Percentiles rank a stretch among this genome's conserved stretches.
Evolutionary conservation across 495 filamentous ascomycete species (phyloP).

Genomic region (Lasiosphaeria hispida): DNA sequence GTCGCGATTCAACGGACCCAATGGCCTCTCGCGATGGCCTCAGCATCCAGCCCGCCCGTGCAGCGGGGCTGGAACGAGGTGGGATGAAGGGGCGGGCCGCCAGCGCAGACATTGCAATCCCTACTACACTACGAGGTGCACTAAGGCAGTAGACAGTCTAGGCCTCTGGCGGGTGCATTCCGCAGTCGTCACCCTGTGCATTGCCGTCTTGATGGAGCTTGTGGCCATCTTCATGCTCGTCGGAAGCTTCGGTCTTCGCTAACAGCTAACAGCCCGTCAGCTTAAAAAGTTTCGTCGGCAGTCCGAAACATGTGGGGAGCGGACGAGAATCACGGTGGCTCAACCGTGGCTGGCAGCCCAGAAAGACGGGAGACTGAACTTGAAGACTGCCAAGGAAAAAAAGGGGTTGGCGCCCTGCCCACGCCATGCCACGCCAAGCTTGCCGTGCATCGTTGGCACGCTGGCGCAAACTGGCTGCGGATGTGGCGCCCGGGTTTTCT

Average conservation of each 20-base stretch:
- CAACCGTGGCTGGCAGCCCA: neutral
- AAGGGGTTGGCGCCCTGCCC: neutral
- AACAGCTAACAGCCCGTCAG: neutral
- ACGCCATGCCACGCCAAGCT: no score
- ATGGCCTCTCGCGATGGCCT: neutral
- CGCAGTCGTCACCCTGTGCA: no score
- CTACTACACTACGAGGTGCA: no score
- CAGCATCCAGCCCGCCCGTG: neutral
- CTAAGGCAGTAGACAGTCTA: no score
- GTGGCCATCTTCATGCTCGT: no score
- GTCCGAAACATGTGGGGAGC: slow-evolving; percentile 2
- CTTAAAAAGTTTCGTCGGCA: neutral
- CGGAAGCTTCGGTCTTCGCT: no score
- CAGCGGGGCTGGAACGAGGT: no score
- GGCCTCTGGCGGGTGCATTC: no score
- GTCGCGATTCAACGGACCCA: neutral
- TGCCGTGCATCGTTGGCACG: no score
- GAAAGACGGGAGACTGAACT: neutral
- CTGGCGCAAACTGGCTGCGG: neutral
- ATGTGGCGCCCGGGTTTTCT: slow-evolving; percentile 8
- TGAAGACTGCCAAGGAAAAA: neutral
- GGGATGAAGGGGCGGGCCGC: no score
- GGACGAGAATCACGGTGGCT: slow-evolving; percentile 7
- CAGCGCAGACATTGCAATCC: no score
- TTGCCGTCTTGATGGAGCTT: no score